Base-by-base conservation (phyloP, 2,329 filamentous ascomycete species). In the Ascosphaera apis region DNA sequence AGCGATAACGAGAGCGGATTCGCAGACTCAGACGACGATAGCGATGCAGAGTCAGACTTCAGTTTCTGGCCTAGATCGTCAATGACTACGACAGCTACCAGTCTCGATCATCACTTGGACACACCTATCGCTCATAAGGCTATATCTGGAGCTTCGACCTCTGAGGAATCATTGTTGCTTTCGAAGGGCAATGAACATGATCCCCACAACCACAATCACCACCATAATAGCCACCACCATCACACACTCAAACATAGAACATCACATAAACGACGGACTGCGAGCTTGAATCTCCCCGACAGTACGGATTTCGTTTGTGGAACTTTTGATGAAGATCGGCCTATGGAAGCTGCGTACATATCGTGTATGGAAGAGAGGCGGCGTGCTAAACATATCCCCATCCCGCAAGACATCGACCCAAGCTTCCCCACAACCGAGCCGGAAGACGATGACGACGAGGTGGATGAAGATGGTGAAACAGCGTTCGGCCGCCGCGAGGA, bases 251-350 rank as follows among this genome's bases (percentile, higher is more conserved):
- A 35, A 39, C 5, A 39, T 47, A 42, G 50, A 34, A 49, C 48
- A 44, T 38, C 48, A 15, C 45, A 65, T 33, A 69, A 66, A 42
- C 71, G 75, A 44, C 74, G 74, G 15, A 66, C 71, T 28, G 66
- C 67, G 16, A 79, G 77, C 1, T 80, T 81, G 2, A 82, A 92
- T 50, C 64, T 98, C 8, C 88, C 88, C 1, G 88, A 98, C 53
- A 93, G 84, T 55, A 95, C 88, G 11, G 88, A 98, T 53, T 98
- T 98, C 45, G 88, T 98, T n/a, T 95, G 88, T 49, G 88, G 88
- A 39, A 98, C 88, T 1, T 65, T 98, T 15, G 88, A 98, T 44
- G 88, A 98, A 55, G 88, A 98, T 49, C 74, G 82, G 32, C 82
- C 83, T 2, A 59, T 95, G n/a, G 88, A 98, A 52, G 82, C 84